Evolutionary conservation across 495 filamentous ascomycete species (phyloP).

Genomic region (Penicillium herquei): DNA sequence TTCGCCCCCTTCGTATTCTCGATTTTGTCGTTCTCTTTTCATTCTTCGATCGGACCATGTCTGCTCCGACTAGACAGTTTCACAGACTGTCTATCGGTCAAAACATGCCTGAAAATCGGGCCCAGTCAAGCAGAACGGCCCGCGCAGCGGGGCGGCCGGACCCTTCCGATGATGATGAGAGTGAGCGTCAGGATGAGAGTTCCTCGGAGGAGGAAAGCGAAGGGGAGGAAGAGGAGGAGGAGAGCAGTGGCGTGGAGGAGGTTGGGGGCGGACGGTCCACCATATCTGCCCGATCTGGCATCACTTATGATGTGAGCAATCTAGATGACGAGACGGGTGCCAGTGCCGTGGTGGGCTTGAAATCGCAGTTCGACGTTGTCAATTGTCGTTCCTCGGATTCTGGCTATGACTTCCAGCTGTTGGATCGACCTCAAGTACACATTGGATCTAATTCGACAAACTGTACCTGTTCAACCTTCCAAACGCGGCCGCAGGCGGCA

Average conservation of each 20-base stretch:
- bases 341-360: slow-evolving; percentile 37
- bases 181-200: slow-evolving; percentile 18
- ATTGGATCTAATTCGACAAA: slow-evolving; percentile 26
- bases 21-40: slow-evolving; percentile 1
- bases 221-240: slow-evolving; percentile 1
- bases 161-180: slow-evolving; percentile 22
- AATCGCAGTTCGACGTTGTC: slow-evolving; percentile 34
- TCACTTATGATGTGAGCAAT: slow-evolving; percentile 41
- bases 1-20: slow-evolving; percentile 1
- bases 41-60: slow-evolving; percentile 29
- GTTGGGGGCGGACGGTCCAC: slow-evolving; percentile 18
- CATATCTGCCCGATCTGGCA: slow-evolving; percentile 35
- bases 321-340: slow-evolving; percentile 36
- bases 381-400: slow-evolving; percentile 29
- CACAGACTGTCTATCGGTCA: slow-evolving; percentile 37
- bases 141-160: slow-evolving; percentile 15
- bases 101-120: slow-evolving; percentile 29
- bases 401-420: slow-evolving; percentile 39
- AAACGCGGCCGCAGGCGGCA: slow-evolving; percentile 29
- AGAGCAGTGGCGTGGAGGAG: slow-evolving; percentile 16
- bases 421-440: slow-evolving; percentile 33
- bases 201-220: slow-evolving; percentile 6
- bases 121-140: slow-evolving; percentile 21
- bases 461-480: slow-evolving; percentile 41
- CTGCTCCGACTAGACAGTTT: slow-evolving; percentile 42